A percentile compares a stretch with the other conserved stretches of the same genome.
These are phyloP conservation scores for Myxozyma geophila DNA, from an alignment of 805 yeast genomes.

Conservation along the genomic window DNA sequence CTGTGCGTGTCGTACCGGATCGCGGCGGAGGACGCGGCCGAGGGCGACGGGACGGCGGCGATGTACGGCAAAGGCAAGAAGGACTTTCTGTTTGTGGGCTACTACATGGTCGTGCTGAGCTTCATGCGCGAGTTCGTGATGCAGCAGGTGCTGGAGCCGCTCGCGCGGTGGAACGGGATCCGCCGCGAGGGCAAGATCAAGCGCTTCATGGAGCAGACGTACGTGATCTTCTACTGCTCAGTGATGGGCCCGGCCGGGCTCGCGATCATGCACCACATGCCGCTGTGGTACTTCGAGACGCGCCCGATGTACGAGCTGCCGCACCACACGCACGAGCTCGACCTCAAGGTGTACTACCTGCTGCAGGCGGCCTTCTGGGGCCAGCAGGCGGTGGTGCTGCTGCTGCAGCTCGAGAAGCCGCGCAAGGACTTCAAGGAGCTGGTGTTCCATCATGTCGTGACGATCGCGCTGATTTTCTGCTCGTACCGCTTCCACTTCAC, in stretches of 20 bases:
- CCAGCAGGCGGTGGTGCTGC: constrained; percentile 85
- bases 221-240: constrained; percentile 80
- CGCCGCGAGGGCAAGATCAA: constrained; percentile 59
- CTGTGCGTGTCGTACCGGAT: constrained; percentile 42
- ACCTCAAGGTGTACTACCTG: constrained; percentile 80
- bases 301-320: constrained; percentile 79
- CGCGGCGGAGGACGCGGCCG: constrained; percentile 39
- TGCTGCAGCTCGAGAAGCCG: constrained; percentile 88
- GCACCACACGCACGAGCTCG: constrained; percentile 69
- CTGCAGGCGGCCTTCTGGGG: constrained; percentile 98
- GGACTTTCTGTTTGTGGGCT: constrained; percentile 79
- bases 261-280: constrained; percentile 81
- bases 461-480: constrained; percentile 81
- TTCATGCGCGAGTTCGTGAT: constrained; percentile 88
- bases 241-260: constrained; percentile 83
- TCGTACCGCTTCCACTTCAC: constrained; percentile 95
- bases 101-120: constrained; percentile 84
- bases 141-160: constrained; percentile 78
- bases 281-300: constrained; percentile 90
- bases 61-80: constrained; percentile 83
- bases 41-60: constrained; percentile 38
- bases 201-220: constrained; percentile 93
- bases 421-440: constrained; percentile 92
- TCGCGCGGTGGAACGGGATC: constrained; percentile 62
- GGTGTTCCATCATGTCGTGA: constrained; percentile 89